phyloP scores from a whole-genome alignment of 1,284 basidiomycete genomes.

The Leccinum laetum region DNA sequence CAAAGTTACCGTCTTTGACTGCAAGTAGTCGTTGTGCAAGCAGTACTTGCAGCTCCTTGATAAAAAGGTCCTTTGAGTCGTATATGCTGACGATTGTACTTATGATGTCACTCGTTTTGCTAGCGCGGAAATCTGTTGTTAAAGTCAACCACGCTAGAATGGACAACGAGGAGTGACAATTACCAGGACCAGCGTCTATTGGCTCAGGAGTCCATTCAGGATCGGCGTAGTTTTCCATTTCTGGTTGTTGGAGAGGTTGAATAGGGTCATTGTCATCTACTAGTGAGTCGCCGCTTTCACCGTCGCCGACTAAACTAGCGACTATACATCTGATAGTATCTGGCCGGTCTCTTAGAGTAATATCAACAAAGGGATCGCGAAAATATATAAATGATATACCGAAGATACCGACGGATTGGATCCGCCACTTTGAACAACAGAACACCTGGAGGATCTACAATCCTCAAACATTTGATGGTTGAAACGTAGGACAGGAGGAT shows the following conservation, averaged over 20 bases:
- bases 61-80: slow-evolving; percentile 91
- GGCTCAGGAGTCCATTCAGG: slow-evolving; percentile 94
- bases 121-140: slow-evolving; percentile 78
- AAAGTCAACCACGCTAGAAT: slow-evolving; percentile 7
- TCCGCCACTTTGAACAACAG: slow-evolving; percentile 90
- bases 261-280: slow-evolving; percentile 81
- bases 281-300: slow-evolving; percentile 77
- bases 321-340: slow-evolving; percentile 95
- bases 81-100: slow-evolving; percentile 96
- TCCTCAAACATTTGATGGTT: slow-evolving; percentile 88
- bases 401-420: slow-evolving; percentile 85
- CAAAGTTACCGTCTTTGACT: slow-evolving; percentile 78
- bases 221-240: slow-evolving; percentile 85
- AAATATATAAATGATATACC: slow-evolving; percentile 41
- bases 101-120: slow-evolving; percentile 87
- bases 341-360: slow-evolving; percentile 63
- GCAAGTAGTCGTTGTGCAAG: slow-evolving; percentile 83
- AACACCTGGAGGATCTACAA: slow-evolving; percentile 92
- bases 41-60: slow-evolving; percentile 90
- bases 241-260: slow-evolving; percentile 67
- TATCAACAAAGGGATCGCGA: slow-evolving; percentile 3
- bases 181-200: slow-evolving; percentile 82
- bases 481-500: slow-evolving; percentile 95
- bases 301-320: slow-evolving; percentile 86
- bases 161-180: slow-evolving; percentile 1